Base-by-base conservation (phyloP, 805 yeast genomes). In the Wickerhamiella galacta region DNA sequence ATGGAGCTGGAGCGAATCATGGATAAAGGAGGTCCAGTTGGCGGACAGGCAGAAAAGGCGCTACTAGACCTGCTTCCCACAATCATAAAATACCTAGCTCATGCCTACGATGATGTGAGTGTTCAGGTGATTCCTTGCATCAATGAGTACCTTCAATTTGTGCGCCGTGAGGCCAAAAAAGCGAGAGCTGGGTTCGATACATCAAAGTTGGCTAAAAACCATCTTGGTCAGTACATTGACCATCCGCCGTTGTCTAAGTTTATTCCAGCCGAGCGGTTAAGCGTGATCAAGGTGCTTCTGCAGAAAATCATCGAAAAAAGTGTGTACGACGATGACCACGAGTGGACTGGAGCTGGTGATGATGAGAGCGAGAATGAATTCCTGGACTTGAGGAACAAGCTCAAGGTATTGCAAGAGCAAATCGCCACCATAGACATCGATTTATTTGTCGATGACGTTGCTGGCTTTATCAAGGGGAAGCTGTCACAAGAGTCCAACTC, bases 101-200 rank as follows among this genome's bases (percentile, higher is more conserved):
- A 82, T 51, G 93, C 76, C 41, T 83, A 75, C 48, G 96, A 90
- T 53, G 95, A 90, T 43, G 75, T 87, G 10, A 71, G 92, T 1
- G 63, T 67, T 24, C 93, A 81, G 52, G 77, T 82, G 12, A 77
- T 87, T 48, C 76, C 90, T 6, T 78, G 82, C 46, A 59, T 90
- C 29, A 70, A 79, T 24, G 78, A 72, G 33, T 83, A 75, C 50
- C 59, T 90, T 39, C 57, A 79, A 8, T 65, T 75, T 28, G 57
- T 83, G 42, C 80, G 63, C 14, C 48, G 49, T 17, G 61, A 51
- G 22, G 41, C 48, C 72, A 56, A 81, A 59, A 49, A 25, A 28
- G 27, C 32, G 32, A 21, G 61, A 54, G 43, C 60, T 53, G 32
- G 61, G 51, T 26, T 58, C 19, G 61, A 62, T 22, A 53, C 57